Evolutionary conservation across 805 yeast genomes (phyloP), one percentile per base, ranked within the genome.

Genomic region (Lachancea kluyveri): DNA sequence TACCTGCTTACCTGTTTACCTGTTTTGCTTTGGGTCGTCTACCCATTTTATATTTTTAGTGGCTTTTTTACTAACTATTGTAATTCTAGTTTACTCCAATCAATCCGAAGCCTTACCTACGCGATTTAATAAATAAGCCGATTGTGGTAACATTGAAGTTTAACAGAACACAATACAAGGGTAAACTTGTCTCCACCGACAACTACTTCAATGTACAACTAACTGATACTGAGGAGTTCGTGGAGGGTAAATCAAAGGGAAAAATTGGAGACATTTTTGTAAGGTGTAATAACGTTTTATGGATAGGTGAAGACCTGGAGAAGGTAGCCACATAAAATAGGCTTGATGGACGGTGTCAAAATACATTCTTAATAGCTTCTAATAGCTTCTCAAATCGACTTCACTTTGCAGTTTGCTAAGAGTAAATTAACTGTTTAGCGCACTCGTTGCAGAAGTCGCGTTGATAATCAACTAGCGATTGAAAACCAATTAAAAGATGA

Each of bases 181-280:
- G 98, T 1, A 70, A 57, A 13, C 67, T 92, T 26, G 59, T 77
- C 4, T 76, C 95, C 2, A 80, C 84, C 15, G 98, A 92, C 54
- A 83, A 84, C 47, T 92, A 92, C 60, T 90, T 92, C 90, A 92
- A 92, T 48, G 42, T 92, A 20, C 87, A 83, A 50, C 59, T 88
- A 24, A 79, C 72, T 21, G 71, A 77, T 17, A 74, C 79, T 1
- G 70, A 65, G 33, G 79, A 76, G 52, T 59, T 66, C 21, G 61
- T 70, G 2, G 63, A 65, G 37, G 68, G 72, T 22, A 65, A 61
- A 29, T 57, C 64, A 17, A 70, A 72, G 29, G 73, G 77, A 5
- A 55, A 59, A 5, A 67, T 82, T 6, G 87, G 85, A 14, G 95
- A 88, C 45, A 64, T 90, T 14, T 81, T 90, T 50, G 79, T 88